These are phyloP conservation scores for Magnolia changhungtana DNA, from an alignment of 164 flowering plant species.

Conservation along the genomic window DNA sequence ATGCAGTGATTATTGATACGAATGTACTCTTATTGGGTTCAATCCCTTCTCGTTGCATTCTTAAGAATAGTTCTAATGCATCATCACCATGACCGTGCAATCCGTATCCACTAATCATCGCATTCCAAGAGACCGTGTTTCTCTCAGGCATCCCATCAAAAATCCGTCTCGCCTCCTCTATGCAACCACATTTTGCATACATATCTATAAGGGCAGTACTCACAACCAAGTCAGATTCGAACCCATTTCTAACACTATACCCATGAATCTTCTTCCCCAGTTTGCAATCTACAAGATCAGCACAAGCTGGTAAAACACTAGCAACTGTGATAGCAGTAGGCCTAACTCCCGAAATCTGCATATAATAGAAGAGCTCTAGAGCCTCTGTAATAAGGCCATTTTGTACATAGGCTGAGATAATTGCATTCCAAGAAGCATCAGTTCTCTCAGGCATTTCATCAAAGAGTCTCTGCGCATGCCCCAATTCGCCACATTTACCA, in stretches of 20 bases:
- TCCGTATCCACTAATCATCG: conserved; percentile 12
- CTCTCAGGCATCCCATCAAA: conserved; percentile 9
- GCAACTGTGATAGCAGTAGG: conserved; percentile 8
- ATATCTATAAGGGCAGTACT: conserved; percentile 74
- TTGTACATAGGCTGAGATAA: conserved; percentile 9
- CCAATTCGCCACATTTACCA: conserved; percentile 12
- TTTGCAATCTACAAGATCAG: conserved; percentile 6
- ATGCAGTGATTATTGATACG: conserved; percentile 10
- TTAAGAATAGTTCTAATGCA: conserved; percentile 7
- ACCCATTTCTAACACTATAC: neutral
- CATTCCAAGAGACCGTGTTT: conserved; percentile 10
- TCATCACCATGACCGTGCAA: conserved; percentile 8
- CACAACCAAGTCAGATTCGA: conserved; percentile 7
- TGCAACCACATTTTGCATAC: conserved; percentile 74
- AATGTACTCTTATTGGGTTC: conserved; percentile 16
- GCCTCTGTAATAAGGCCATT: conserved; percentile 6
- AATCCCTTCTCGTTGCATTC: conserved; percentile 4
- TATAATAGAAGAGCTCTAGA: conserved; percentile 6
- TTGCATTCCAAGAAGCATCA: conserved; percentile 16
- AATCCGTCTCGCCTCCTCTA: conserved; percentile 3
- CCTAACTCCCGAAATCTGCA: conserved; percentile 5
- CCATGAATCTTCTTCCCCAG: conserved; percentile 10
- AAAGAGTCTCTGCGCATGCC: conserved; percentile 7
- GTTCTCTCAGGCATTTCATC: conserved; percentile 11
- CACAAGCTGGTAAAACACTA: conserved; percentile 10